phyloP scores from a whole-genome alignment of 139 green algal species.

The Tetraselmis chui region DNA sequence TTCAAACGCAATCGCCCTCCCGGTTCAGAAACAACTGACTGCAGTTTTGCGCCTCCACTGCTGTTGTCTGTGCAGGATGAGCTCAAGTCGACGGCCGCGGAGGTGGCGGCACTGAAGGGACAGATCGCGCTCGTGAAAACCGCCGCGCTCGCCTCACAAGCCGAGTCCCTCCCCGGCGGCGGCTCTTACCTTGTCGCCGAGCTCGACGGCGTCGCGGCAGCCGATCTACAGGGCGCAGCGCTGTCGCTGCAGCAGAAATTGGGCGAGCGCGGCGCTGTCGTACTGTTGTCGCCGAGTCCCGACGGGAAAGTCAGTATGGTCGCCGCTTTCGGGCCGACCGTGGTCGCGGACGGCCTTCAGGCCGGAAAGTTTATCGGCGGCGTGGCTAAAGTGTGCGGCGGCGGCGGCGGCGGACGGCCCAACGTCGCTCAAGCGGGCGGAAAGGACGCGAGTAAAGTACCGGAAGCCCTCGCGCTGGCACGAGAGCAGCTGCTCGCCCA shows the following conservation, averaged over 20 bases:
- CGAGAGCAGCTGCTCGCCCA: slow-evolving; percentile 24
- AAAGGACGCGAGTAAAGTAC: slow-evolving; percentile 50
- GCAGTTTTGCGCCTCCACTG: too few relatives aligned
- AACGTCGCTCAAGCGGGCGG: slow-evolving; percentile 83
- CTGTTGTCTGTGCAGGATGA: slow-evolving; percentile 68
- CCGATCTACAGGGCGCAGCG: slow-evolving; percentile 44
- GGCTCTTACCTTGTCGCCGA: slow-evolving; percentile 56
- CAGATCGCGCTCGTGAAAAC: slow-evolving; percentile 70
- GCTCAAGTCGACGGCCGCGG: slow-evolving; percentile 44
- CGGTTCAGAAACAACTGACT: too few relatives aligned
- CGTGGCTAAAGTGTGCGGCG: slow-evolving; percentile 83
- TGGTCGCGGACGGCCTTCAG: slow-evolving; percentile 48
- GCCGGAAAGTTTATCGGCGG: slow-evolving; percentile 79
- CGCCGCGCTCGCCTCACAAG: slow-evolving; percentile 26
- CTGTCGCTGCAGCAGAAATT: slow-evolving; percentile 8
- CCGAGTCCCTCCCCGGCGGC: slow-evolving; percentile 27
- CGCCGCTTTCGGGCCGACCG: slow-evolving; percentile 43
- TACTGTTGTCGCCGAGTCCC: slow-evolving; percentile 28
- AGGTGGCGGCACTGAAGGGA: slow-evolving; percentile 50
- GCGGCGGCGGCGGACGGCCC: slow-evolving; percentile 81
- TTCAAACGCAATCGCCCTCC: too few relatives aligned
- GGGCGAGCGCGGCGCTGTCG: slow-evolving; percentile 18
- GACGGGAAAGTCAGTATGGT: slow-evolving; percentile 52
- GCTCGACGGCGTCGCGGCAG: slow-evolving; percentile 67
- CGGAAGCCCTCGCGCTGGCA: slow-evolving; percentile 28